Conservation (phyloP, 768 basidiomycete species). For the Pseudohyphozyma bogoriensis region DNA sequence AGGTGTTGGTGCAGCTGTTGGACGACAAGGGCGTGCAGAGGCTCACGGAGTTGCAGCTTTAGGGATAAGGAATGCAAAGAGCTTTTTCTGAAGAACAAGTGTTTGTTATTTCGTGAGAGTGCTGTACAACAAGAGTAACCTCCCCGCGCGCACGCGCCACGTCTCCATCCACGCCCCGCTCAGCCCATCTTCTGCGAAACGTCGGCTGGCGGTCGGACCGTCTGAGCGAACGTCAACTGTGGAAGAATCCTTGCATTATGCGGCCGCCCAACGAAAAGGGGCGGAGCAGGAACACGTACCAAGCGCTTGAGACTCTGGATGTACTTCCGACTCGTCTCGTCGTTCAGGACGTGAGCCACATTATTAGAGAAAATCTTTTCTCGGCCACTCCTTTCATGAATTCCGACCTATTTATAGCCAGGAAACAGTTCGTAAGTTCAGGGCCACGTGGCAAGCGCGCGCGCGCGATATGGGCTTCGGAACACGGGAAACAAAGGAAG, state of each 20-base stretch:
- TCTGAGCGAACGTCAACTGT: constrained; percentile 26
- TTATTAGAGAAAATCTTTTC: constrained; percentile 97
- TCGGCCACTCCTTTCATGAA: constrained; percentile 93
- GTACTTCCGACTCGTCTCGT: constrained; percentile 97
- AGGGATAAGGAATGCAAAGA: not conserved
- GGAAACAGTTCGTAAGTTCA: not conserved
- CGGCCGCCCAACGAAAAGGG: too few species aligned
- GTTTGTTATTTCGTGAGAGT: too few species aligned
- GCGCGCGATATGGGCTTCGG: not conserved
- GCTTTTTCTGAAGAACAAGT: too few species aligned
- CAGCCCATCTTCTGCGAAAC: constrained; percentile 13
- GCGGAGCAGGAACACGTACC: constrained; percentile 46
- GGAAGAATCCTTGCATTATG: not conserved
- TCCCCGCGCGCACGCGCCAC: too few species aligned
- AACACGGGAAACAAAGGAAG: not conserved
- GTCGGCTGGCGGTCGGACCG: constrained; percentile 19
- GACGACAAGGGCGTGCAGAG: not conserved
- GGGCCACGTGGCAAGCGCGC: not conserved
- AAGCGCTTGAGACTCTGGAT: constrained; percentile 93
- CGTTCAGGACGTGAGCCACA: constrained; percentile 95
- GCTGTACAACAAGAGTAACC: too few species aligned
- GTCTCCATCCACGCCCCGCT: too few species aligned
- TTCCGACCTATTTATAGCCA: constrained; percentile 36
- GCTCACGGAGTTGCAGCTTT: not conserved
- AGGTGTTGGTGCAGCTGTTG: not conserved